A percentile compares a stretch with the other conserved stretches of the same genome.
Conservation (phyloP, 2,329 filamentous ascomycete species). For the Ophiosphaerella korrae region DNA sequence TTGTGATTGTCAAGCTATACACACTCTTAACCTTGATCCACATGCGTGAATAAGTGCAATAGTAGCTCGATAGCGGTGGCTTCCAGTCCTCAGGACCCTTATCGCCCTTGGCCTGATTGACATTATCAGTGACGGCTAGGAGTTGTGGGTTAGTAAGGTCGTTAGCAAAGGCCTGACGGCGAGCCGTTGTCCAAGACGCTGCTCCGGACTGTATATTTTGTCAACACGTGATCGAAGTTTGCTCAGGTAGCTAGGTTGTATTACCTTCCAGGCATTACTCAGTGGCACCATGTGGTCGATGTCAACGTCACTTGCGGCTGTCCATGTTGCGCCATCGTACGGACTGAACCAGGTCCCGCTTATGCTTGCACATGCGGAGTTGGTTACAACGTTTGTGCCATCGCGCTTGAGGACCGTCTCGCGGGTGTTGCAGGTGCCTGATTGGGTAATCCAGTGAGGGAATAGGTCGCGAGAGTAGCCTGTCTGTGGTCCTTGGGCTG, state of each 20-base stretch:
- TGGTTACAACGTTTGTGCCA: conserved; percentile 65
- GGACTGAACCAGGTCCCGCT: conserved; percentile 73
- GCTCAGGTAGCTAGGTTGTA: neutral
- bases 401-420: conserved; percentile 77
- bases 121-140: conserved; percentile 76
- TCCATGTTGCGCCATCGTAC: conserved; percentile 76
- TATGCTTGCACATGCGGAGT: conserved; percentile 65
- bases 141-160: conserved; percentile 77
- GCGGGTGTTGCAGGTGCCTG: conserved; percentile 68
- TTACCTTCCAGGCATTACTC: conserved; percentile 76
- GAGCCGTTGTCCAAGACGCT: conserved; percentile 69
- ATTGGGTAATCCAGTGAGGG: conserved; percentile 71
- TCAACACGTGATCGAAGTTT: neutral
- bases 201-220: conserved; percentile 63
- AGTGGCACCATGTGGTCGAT: conserved; percentile 86
- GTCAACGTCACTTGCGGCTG: conserved; percentile 70
- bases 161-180: conserved; percentile 74
- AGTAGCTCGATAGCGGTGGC: conserved; percentile 64
- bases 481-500: conserved; percentile 58
- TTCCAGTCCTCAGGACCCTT: conserved; percentile 76
- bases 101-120: conserved; percentile 78
- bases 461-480: conserved; percentile 71
- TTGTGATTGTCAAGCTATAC: conserved; percentile 71
- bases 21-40: conserved; percentile 81
- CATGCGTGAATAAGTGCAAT: conserved; percentile 77